Percentiles rank a stretch among this genome's conserved stretches.
phyloP scores from a whole-genome alignment of 2,329 filamentous ascomycete species.

The Parastagonospora nodorum region DNA sequence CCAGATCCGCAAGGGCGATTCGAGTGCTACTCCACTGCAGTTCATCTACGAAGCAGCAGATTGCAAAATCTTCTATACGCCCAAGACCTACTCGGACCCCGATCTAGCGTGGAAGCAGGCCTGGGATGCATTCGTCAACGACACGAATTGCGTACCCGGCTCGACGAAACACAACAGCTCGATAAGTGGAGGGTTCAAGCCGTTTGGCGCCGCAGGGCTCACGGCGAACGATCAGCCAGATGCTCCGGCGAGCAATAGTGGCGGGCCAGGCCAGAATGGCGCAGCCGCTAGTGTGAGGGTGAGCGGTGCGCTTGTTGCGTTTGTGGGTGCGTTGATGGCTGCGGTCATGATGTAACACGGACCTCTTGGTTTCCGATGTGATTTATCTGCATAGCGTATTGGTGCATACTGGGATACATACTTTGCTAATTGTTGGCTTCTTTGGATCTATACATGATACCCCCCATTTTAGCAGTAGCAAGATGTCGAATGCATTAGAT shows the following conservation, averaged over 20 bases:
- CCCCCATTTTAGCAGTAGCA: background rate
- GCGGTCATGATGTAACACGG: constrained; percentile 5
- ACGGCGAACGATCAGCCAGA: constrained; percentile 23
- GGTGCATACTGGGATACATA: background rate
- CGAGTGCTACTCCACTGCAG: constrained; percentile 55
- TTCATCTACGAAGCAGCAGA: constrained; percentile 66
- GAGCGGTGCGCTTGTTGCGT: constrained; percentile 1
- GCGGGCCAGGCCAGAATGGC: background rate
- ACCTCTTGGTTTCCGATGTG: background rate
- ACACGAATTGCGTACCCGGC: constrained; percentile 29
- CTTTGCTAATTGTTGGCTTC: background rate
- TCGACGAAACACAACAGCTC: constrained; percentile 26
- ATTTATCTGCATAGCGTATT: background rate
- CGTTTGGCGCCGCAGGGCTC: constrained; percentile 25
- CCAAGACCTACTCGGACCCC: constrained; percentile 56
- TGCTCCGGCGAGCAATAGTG: constrained; percentile 1
- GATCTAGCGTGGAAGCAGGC: constrained; percentile 56
- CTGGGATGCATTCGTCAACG: constrained; percentile 26
- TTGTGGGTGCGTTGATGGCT: constrained; percentile 5
- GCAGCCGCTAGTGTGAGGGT: background rate
- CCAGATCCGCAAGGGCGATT: constrained; percentile 35
- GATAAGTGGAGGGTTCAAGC: constrained; percentile 33
- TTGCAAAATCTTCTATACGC: constrained; percentile 65
- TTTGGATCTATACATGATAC: constrained; percentile 1
- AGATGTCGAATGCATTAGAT: background rate